These are phyloP conservation scores for Chrysoporthe cubensis DNA, from an alignment of 2,329 filamentous ascomycete species.

Conservation along the genomic window DNA sequence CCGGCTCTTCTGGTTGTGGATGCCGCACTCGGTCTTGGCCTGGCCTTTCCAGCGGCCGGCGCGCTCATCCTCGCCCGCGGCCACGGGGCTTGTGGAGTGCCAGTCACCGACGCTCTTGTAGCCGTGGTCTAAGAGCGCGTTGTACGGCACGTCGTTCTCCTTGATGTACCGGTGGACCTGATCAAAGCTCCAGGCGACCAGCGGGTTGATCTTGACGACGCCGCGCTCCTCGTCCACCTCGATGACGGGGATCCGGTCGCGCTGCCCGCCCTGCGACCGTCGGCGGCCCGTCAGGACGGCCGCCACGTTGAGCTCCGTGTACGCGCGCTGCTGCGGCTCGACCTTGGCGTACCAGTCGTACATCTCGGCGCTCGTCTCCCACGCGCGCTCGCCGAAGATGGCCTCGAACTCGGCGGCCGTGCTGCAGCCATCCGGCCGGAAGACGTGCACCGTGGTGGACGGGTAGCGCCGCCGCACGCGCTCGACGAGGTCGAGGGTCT, in stretches of 20 bases:
- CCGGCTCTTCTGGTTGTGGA: conserved; percentile 95
- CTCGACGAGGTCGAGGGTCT: conserved; percentile 76
- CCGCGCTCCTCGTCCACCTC: conserved; percentile 88
- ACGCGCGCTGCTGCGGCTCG: conserved; percentile 91
- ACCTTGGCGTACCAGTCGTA: conserved; percentile 99
- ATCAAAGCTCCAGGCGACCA: conserved; percentile 91
- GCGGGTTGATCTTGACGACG: conserved; percentile 95
- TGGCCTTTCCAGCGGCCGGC: conserved; percentile 97
- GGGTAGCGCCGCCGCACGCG: conserved; percentile 77
- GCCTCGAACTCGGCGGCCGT: conserved; percentile 78
- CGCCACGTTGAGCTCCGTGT: conserved; percentile 82
- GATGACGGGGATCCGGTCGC: conserved; percentile 86
- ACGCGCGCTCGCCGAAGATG: conserved; percentile 80
- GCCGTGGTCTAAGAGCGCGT: conserved; percentile 85
- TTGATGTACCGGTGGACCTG: conserved; percentile 89
- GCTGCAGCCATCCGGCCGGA: conserved; percentile 79
- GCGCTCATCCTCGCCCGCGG: conserved; percentile 91
- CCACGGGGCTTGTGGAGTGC: conserved; percentile 93
- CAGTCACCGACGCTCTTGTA: conserved; percentile 99
- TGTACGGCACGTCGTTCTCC: conserved; percentile 89
- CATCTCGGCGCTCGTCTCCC: conserved; percentile 81
- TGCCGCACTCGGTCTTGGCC: conserved; percentile 95
- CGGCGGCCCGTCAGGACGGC: conserved; percentile 92
- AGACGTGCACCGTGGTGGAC: conserved; percentile 80
- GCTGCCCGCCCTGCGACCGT: conserved; percentile 89